phyloP scores from a whole-genome alignment of 2,329 filamentous ascomycete genomes.

The Exserohilum turcica region DNA sequence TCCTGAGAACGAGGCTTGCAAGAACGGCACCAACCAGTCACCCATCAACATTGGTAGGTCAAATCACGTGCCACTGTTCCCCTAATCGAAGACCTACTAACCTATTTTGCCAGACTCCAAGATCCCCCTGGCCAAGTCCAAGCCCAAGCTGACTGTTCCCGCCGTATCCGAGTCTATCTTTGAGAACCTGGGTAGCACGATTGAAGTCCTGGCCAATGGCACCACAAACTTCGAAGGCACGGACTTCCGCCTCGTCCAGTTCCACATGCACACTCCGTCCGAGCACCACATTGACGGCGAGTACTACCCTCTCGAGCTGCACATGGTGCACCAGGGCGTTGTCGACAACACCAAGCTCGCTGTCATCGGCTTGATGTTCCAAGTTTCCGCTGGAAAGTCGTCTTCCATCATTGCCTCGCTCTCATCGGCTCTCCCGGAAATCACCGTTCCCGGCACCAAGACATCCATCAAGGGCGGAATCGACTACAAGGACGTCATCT shows the following conservation, averaged over 20 bases:
- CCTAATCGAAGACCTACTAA: neutral
- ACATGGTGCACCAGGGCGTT: slow-evolving; percentile 63
- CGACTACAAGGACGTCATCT: slow-evolving; percentile 51
- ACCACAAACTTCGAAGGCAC: slow-evolving; percentile 50
- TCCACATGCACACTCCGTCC: slow-evolving; percentile 66
- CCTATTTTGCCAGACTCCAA: slow-evolving; percentile 32
- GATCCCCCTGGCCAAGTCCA: slow-evolving; percentile 37
- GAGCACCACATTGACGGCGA: slow-evolving; percentile 62
- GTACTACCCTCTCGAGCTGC: slow-evolving; percentile 56
- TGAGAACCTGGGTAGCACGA: slow-evolving; percentile 63
- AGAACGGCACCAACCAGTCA: slow-evolving; percentile 58
- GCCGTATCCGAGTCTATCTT: slow-evolving; percentile 53
- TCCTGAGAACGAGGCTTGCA: slow-evolving; percentile 54
- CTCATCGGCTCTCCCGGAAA: slow-evolving; percentile 45
- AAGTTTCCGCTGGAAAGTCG: slow-evolving; percentile 45
- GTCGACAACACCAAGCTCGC: slow-evolving; percentile 45
- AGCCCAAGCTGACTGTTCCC: slow-evolving; percentile 49
- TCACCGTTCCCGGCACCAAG: slow-evolving; percentile 49
- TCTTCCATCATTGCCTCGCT: slow-evolving; percentile 39
- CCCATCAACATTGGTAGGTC: slow-evolving; percentile 59
- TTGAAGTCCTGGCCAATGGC: slow-evolving; percentile 61
- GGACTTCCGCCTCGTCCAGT: slow-evolving; percentile 57
- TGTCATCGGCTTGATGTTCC: slow-evolving; percentile 51
- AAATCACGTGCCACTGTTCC: neutral
- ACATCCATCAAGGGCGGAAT: slow-evolving; percentile 44